Evolutionary conservation across 176 grass and related monocot species (phyloP).

Genomic region (Musa beccarii): DNA sequence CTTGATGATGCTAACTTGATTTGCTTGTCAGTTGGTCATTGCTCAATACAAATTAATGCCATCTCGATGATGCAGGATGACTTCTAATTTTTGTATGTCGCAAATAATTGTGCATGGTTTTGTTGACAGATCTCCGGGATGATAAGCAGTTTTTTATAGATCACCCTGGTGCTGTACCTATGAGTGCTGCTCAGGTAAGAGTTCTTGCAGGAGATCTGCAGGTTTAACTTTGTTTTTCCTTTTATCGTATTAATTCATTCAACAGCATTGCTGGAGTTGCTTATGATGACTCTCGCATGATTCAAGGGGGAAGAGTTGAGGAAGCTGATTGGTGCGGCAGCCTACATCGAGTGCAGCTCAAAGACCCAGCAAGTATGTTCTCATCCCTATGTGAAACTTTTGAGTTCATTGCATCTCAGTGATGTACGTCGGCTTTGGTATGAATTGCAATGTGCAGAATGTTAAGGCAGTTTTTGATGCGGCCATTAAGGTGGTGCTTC

Average conservation of each 20-base stretch:
- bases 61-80: too few species aligned
- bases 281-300: background rate
- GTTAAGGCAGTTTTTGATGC: conserved; percentile 38
- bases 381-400: background rate
- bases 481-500: conserved; percentile 24
- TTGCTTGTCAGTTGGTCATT: too few species aligned
- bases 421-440: background rate
- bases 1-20: too few species aligned
- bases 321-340: conserved; percentile 26
- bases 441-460: conserved; percentile 16
- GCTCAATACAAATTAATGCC: too few species aligned
- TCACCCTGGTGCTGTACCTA: background rate
- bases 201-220: too few species aligned
- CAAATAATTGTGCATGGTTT: background rate
- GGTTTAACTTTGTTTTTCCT: too few species aligned
- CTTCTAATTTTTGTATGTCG: too few species aligned
- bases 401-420: background rate
- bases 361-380: conserved; percentile 34
- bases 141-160: background rate
- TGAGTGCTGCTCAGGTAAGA: background rate
- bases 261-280: too few species aligned
- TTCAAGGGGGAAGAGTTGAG: conserved; percentile 33
- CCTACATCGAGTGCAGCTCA: conserved; percentile 35
- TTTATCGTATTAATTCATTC: too few species aligned
- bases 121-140: background rate